phyloP scores from a whole-genome alignment of 352 stramenopile genomes.

The Pythium volutum region DNA sequence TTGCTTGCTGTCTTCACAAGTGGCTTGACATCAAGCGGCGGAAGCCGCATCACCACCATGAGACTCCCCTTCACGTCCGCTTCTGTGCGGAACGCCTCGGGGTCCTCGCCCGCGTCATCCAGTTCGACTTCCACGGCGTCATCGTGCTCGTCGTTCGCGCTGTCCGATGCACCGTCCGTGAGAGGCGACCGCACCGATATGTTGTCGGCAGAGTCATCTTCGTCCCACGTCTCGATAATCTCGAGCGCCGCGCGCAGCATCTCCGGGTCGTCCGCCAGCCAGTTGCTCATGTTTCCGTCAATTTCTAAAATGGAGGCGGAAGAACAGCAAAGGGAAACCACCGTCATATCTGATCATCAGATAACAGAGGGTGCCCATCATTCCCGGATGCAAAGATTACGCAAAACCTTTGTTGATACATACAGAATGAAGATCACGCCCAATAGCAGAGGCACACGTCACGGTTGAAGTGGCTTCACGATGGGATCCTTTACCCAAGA shows the following conservation, averaged over 20 bases:
- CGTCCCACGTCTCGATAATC: constrained; percentile 17
- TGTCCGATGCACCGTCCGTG: neutral
- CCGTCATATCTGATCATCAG: neutral
- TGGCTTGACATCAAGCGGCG: neutral
- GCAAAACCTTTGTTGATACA: neutral
- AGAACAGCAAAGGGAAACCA: neutral
- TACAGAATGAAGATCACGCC: neutral
- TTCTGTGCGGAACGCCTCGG: neutral
- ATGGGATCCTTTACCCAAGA: too few relatives aligned
- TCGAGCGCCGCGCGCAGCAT: constrained; percentile 17
- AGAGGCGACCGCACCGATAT: neutral
- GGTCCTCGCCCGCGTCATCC: constrained; percentile 6
- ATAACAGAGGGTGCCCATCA: neutral
- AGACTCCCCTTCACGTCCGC: neutral
- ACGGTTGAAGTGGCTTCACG: neutral
- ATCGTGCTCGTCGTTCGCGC: constrained; percentile 1
- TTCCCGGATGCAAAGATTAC: neutral
- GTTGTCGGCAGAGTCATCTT: neutral
- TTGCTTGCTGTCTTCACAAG: neutral
- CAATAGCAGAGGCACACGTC: neutral
- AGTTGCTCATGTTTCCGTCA: neutral
- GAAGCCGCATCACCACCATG: neutral
- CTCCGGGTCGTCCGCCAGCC: constrained; percentile 19
- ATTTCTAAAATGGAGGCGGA: neutral
- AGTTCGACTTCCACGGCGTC: neutral